Evolutionary conservation across 352 stramenopile genomes (phyloP).

Genomic region (Globisporangium spiculum): DNA sequence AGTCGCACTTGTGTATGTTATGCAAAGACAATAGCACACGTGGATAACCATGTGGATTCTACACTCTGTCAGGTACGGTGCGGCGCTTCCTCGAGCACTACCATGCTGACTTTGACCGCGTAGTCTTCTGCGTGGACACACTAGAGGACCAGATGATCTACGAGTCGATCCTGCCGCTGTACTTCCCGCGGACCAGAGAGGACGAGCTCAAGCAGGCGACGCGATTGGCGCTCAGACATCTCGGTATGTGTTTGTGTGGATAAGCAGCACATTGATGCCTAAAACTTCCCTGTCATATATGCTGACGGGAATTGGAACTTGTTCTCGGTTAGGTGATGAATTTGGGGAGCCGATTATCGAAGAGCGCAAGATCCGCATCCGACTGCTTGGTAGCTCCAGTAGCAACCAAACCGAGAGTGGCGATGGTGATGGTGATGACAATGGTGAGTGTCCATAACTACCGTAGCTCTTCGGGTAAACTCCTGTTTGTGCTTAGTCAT

Average conservation of each 20-base stretch:
- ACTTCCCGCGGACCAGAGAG: conserved; percentile 52
- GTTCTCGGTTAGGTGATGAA: conserved; percentile 34
- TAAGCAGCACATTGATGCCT: too few species aligned
- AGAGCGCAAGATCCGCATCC: conserved; percentile 81
- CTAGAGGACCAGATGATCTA: conserved; percentile 62
- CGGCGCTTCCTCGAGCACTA: conserved; percentile 82
- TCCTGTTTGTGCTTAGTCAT: not conserved
- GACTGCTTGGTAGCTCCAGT: conserved; percentile 18
- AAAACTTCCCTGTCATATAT: not conserved
- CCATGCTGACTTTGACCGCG: conserved; percentile 41
- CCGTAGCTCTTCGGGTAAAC: not conserved
- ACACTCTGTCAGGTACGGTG: conserved; percentile 35
- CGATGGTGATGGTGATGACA: conserved; percentile 23
- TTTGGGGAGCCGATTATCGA: conserved; percentile 79
- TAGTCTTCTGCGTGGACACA: conserved; percentile 70
- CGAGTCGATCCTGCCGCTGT: conserved; percentile 60
- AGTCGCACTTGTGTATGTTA: not conserved
- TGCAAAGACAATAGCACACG: not conserved
- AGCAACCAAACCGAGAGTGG: conserved; percentile 15
- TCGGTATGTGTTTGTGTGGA: conserved; percentile 24
- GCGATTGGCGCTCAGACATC: conserved; percentile 28
- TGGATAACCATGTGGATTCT: not conserved
- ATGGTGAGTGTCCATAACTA: conserved; percentile 1
- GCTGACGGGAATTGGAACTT: not conserved
- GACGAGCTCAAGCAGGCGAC: conserved; percentile 32